Evolutionary conservation across 768 basidiomycete genomes (phyloP).

Genomic region (Tricholoma matsutake): DNA sequence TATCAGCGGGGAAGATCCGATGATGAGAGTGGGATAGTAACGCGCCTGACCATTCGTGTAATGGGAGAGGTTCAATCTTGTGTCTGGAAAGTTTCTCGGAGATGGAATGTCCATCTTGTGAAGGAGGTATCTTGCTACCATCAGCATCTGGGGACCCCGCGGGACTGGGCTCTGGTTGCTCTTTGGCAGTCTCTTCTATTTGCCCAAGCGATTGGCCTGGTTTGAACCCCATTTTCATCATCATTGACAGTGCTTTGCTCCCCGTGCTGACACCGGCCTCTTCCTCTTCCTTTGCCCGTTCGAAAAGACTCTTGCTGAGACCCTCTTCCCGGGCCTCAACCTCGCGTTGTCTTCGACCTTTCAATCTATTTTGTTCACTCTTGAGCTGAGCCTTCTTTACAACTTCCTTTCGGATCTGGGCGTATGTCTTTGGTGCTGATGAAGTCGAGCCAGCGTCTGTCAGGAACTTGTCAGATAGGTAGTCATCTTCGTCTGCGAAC

Average conservation of each 20-base stretch:
- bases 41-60: slow-evolving; percentile 83
- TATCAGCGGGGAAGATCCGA: slow-evolving; percentile 3
- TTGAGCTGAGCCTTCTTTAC: slow-evolving; percentile 52
- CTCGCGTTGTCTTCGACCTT: slow-evolving; percentile 67
- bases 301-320: slow-evolving; percentile 76
- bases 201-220: slow-evolving; percentile 76
- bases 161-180: neutral
- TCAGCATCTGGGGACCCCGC: neutral
- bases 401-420: slow-evolving; percentile 66
- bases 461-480: slow-evolving; percentile 86
- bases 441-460: slow-evolving; percentile 34
- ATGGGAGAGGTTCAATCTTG: slow-evolving; percentile 64
- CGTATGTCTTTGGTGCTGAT: slow-evolving; percentile 57
- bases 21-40: slow-evolving; percentile 2
- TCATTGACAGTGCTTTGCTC: slow-evolving; percentile 83
- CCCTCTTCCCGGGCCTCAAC: slow-evolving; percentile 75
- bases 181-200: slow-evolving; percentile 19
- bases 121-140: neutral
- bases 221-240: slow-evolving; percentile 94
- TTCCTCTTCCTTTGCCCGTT: slow-evolving; percentile 66
- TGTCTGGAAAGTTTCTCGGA: slow-evolving; percentile 27
- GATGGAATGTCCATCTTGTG: neutral
- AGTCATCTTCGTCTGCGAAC: slow-evolving; percentile 81
- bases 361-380: slow-evolving; percentile 65
- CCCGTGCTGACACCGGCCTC: slow-evolving; percentile 46